phyloP scores from a whole-genome alignment of 2,329 filamentous ascomycete genomes.

The Pestalotiopsis sp. region DNA sequence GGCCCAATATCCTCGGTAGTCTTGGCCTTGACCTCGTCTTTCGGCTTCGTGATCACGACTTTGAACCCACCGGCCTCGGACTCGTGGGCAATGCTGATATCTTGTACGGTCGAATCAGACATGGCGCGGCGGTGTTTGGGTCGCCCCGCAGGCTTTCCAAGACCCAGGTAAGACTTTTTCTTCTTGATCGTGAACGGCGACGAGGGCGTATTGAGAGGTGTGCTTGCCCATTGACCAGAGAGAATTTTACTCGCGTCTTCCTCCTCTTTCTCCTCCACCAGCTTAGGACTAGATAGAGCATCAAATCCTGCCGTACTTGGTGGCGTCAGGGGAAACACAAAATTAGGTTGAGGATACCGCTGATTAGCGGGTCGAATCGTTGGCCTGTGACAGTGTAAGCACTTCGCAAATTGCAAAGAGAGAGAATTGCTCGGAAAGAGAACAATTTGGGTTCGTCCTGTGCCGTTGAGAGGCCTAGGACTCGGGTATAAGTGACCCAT shows the following conservation, averaged over 20 bases:
- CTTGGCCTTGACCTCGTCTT: constrained; percentile 61
- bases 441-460: background rate
- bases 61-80: constrained; percentile 73
- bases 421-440: background rate
- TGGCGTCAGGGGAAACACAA: constrained; percentile 64
- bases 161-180: background rate
- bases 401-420: background rate
- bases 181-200: constrained; percentile 24
- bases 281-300: constrained; percentile 36
- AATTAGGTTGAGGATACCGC: constrained; percentile 63
- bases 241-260: constrained; percentile 33
- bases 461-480: background rate
- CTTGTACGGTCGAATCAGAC: constrained; percentile 78
- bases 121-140: constrained; percentile 63
- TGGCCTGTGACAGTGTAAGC: constrained; percentile 47
- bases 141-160: constrained; percentile 29
- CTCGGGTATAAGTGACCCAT: background rate
- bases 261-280: constrained; percentile 23
- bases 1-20: constrained; percentile 61
- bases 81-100: constrained; percentile 55
- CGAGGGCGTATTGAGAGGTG: constrained; percentile 31
- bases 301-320: constrained; percentile 62
- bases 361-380: constrained; percentile 64
- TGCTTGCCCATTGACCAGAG: constrained; percentile 47
- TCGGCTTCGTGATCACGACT: constrained; percentile 77